Conservation (phyloP, 2,329 filamentous ascomycete species). For the Penicillium glabrum region DNA sequence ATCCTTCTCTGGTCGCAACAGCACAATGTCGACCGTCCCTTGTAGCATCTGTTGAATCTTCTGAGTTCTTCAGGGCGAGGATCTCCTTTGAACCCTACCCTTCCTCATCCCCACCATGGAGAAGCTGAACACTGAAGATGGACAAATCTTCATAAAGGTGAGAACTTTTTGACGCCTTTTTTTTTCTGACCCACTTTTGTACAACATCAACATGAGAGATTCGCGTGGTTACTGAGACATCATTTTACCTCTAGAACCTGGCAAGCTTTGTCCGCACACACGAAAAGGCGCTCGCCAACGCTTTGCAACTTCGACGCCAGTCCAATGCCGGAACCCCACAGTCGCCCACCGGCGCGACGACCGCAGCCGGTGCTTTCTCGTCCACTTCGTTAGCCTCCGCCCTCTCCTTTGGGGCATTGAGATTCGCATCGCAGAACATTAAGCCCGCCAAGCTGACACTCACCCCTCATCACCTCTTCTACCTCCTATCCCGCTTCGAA, state of each 20-base stretch:
- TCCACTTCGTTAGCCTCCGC: slow-evolving; percentile 76
- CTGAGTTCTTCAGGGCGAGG: slow-evolving; percentile 34
- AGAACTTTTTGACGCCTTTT: slow-evolving; percentile 6
- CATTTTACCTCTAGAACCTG: slow-evolving; percentile 66
- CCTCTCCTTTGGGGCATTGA: slow-evolving; percentile 80
- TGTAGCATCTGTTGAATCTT: slow-evolving; percentile 35
- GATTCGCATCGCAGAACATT: slow-evolving; percentile 77
- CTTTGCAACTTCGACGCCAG: slow-evolving; percentile 77
- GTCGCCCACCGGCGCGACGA: slow-evolving; percentile 50
- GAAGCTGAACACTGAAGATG: slow-evolving; percentile 52
- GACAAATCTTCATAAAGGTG: slow-evolving; percentile 51
- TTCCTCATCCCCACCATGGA: slow-evolving; percentile 42
- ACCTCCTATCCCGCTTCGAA: slow-evolving; percentile 91
- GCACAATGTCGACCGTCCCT: slow-evolving; percentile 37
- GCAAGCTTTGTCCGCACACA: slow-evolving; percentile 95
- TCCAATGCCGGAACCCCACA: slow-evolving; percentile 63
- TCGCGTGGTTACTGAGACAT: background rate
- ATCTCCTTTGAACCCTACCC: slow-evolving; percentile 25
- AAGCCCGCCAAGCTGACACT: slow-evolving; percentile 90
- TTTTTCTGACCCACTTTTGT: background rate
- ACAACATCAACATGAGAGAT: background rate
- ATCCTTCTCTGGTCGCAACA: slow-evolving; percentile 21
- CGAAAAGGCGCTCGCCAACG: slow-evolving; percentile 95
- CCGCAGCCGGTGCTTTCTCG: slow-evolving; percentile 63
- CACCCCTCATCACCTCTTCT: slow-evolving; percentile 95